A percentile compares a stretch with the other conserved stretches of the same genome.
These are phyloP conservation scores for Tolypocladium album DNA, from an alignment of 2,329 filamentous ascomycete genomes.

Conservation along the genomic window DNA sequence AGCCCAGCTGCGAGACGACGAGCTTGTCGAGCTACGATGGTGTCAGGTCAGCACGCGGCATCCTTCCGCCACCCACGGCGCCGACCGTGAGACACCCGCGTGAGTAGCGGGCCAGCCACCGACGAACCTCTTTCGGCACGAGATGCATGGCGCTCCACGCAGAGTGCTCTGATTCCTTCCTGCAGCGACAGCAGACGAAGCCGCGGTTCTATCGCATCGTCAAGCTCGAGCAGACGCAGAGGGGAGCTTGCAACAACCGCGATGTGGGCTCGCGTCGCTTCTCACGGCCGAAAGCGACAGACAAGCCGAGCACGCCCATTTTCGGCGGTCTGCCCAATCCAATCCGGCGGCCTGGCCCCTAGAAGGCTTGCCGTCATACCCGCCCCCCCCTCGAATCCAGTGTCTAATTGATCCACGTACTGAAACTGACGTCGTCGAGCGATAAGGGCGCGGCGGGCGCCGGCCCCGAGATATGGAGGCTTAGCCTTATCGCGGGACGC, in stretches of 20 bases:
- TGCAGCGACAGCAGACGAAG: not conserved
- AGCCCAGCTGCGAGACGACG: constrained; percentile 77
- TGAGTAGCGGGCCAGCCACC: not conserved
- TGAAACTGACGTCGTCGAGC: not conserved
- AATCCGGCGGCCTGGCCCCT: not conserved
- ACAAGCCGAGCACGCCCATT: not conserved
- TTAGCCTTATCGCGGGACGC: not conserved
- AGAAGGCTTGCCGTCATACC: not conserved
- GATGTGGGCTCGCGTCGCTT: not conserved
- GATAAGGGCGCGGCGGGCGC: not conserved
- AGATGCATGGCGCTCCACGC: constrained; percentile 28
- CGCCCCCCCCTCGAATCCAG: not conserved
- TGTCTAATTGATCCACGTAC: not conserved
- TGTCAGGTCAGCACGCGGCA: not conserved
- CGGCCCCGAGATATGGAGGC: not conserved
- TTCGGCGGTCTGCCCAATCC: not conserved
- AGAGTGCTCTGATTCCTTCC: not conserved
- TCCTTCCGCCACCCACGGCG: no score
- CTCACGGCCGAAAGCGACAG: not conserved
- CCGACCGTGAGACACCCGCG: not conserved
- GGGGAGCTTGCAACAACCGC: not conserved
- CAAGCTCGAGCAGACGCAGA: not conserved
- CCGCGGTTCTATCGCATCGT: not conserved
- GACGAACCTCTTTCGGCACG: constrained; percentile 35
- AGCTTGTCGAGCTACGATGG: constrained; percentile 79